Percentiles rank a stretch among this genome's conserved stretches.
phyloP scores from a whole-genome alignment of 2,329 filamentous ascomycete genomes.

The Fusarium anthophilum region DNA sequence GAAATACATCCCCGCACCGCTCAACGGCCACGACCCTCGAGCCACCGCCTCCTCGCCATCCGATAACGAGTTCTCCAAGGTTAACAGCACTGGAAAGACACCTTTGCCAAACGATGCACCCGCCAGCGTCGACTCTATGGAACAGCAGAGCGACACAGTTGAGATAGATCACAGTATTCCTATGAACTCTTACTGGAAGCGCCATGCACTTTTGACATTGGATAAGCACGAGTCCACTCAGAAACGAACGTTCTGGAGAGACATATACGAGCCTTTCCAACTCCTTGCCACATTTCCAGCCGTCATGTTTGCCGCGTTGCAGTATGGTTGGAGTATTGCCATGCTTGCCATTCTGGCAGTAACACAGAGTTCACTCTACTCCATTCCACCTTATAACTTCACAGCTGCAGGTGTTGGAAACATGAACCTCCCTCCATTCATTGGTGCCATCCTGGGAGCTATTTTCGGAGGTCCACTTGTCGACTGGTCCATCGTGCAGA shows the following conservation, averaged over 20 bases:
- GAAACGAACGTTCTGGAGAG: not conserved
- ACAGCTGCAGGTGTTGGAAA: constrained; percentile 22
- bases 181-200: constrained; percentile 13
- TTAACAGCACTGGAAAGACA: not conserved
- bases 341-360: constrained; percentile 33
- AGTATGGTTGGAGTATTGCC: constrained; percentile 25
- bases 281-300: constrained; percentile 7
- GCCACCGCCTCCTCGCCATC: fast-evolving
- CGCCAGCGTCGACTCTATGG: not conserved
- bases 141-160: not conserved
- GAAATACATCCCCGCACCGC: not conserved
- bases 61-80: not conserved
- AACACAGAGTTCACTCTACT: constrained; percentile 13
- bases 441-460: constrained; percentile 16
- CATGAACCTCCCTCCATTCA: constrained; percentile 34
- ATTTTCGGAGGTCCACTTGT: constrained; percentile 19
- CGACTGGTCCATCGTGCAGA: constrained; percentile 23
- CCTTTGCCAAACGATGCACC: not conserved
- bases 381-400: constrained; percentile 22
- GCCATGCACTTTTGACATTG: constrained; percentile 11
- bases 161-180: constrained; percentile 14
- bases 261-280: constrained; percentile 18
- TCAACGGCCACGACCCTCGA: not conserved
- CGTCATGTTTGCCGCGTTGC: constrained; percentile 1
- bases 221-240: constrained; percentile 2